These are phyloP conservation scores for Sphenostylis stenocarpa DNA, from an alignment of 306 rosid genomes.

Conservation along the genomic window DNA sequence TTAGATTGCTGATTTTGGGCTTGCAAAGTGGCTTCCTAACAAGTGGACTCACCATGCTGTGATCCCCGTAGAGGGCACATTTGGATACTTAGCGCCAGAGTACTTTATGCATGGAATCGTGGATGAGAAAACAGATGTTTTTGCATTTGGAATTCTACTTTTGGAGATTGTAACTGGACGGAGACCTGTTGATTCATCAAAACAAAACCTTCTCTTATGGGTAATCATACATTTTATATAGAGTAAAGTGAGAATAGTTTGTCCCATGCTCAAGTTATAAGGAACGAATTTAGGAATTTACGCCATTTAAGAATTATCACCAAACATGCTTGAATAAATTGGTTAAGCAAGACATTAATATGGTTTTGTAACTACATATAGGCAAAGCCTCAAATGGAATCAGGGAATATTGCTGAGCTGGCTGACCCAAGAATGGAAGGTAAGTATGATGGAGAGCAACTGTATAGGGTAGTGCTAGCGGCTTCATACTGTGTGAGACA, in stretches of 20 bases:
- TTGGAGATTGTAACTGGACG: conserved; percentile 86
- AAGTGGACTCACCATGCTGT: conserved; percentile 97
- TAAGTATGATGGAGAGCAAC: conserved; percentile 60
- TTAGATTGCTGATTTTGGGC: conserved; percentile 91
- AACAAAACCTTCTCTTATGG: conserved; percentile 84
- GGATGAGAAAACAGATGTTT: conserved; percentile 91
- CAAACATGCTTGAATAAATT: not conserved
- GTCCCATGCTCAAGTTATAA: not conserved
- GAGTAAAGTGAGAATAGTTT: not conserved
- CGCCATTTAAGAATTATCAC: not conserved
- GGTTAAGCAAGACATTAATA: not conserved
- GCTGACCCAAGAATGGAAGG: conserved; percentile 76
- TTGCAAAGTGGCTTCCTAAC: conserved; percentile 99
- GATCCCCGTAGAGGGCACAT: conserved; percentile 90
- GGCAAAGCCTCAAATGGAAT: conserved; percentile 86
- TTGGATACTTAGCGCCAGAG: conserved; percentile 94
- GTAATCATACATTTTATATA: conserved; percentile 40
- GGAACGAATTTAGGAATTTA: not conserved
- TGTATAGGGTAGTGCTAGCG: conserved; percentile 59
- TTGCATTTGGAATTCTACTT: conserved; percentile 82
- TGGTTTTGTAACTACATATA: not conserved
- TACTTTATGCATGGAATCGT: conserved; percentile 92
- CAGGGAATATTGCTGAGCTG: conserved; percentile 66
- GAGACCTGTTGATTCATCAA: conserved; percentile 87
- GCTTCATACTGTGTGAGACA: conserved; percentile 90